Base-by-base conservation (phyloP, 257 asterid species). In the Przewalskia tangutica region DNA sequence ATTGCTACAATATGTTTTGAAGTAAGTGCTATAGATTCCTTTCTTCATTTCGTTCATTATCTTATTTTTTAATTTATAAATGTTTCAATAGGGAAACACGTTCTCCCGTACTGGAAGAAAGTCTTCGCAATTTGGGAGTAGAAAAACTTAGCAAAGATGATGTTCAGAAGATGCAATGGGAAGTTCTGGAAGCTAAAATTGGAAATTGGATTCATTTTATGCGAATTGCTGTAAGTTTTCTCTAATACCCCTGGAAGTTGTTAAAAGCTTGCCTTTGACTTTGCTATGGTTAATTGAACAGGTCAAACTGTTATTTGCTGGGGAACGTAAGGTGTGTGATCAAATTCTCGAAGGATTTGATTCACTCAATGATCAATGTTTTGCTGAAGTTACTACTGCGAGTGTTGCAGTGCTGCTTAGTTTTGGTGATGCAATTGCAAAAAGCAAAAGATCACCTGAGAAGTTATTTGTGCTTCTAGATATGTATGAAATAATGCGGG, bases 151-250 rank as follows among this genome's bases (percentile, higher is more conserved):
- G 97, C 92, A 96, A 94, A 90, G 99, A 94, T 10, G 99, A 96
- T 83, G 98, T 96, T 78, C 98, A 96, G 79, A 96, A 90, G 97
- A 94, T 96, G 98, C 97, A 93, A 76, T 96, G 99, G 99, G 99
- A 94, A 87, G 94, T 94, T 84, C 87, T 96, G 88, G 99, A 96
- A 92, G 97, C 98, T 81, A 96, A 96, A 88, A 96, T 96, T 84
- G 98, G 99, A 85, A 96, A 93, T 82, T 96, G 99, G 98, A 96
- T 96, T 89, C 99, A 96, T 89, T 94, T 94, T 86, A 96, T 96
- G 99, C 92, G 99, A 51, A 96, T 96, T 86, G 98, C 99, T 82
- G 99, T 96, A 90, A 76, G 90, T 86, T 81, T 84, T 87, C 78
- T 54, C 68, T 34, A 81, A 66, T 78, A 62, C 34, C 83, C 54